phyloP scores from a whole-genome alignment of 1,284 basidiomycete genomes.

The Cystodermella granulosa region DNA sequence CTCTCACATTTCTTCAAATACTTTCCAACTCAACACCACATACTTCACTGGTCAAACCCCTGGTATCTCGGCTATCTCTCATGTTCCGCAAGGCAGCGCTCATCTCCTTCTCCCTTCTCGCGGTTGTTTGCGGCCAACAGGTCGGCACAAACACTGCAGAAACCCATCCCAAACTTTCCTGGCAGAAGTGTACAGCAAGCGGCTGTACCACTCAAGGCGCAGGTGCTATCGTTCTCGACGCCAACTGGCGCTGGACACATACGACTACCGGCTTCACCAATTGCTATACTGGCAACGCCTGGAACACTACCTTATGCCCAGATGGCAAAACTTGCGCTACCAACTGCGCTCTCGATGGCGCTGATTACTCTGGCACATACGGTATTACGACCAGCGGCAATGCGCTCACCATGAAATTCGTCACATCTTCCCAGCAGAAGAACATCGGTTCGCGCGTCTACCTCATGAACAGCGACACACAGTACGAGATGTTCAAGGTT shows the following conservation, averaged over 20 bases:
- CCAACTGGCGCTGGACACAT: not conserved
- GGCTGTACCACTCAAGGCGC: not conserved
- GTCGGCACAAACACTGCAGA: constrained; percentile 20
- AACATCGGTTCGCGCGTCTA: constrained; percentile 1
- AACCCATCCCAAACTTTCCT: constrained; percentile 3
- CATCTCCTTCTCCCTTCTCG: constrained; percentile 16
- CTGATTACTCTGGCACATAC: constrained; percentile 1
- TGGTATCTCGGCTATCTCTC: too few species aligned
- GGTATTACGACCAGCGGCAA: not conserved
- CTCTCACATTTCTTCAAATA: too few species aligned
- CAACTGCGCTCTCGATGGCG: not conserved
- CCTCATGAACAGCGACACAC: not conserved
- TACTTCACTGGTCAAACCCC: too few species aligned
- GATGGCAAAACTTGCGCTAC: not conserved
- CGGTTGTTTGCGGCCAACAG: constrained; percentile 20
- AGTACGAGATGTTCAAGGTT: constrained; percentile 1
- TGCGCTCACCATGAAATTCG: not conserved
- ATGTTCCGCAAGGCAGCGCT: constrained; percentile 8
- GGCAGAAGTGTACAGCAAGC: constrained; percentile 4
- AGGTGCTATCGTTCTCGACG: not conserved
- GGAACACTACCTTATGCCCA: not conserved
- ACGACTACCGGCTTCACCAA: not conserved
- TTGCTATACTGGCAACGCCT: constrained; percentile 1
- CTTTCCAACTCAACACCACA: too few species aligned
- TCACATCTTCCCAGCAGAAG: not conserved